Percentiles rank a stretch among this genome's conserved stretches.
These are phyloP conservation scores for Pharnaceum exiguum DNA, from an alignment of 148 eudicot species.

Conservation along the genomic window DNA sequence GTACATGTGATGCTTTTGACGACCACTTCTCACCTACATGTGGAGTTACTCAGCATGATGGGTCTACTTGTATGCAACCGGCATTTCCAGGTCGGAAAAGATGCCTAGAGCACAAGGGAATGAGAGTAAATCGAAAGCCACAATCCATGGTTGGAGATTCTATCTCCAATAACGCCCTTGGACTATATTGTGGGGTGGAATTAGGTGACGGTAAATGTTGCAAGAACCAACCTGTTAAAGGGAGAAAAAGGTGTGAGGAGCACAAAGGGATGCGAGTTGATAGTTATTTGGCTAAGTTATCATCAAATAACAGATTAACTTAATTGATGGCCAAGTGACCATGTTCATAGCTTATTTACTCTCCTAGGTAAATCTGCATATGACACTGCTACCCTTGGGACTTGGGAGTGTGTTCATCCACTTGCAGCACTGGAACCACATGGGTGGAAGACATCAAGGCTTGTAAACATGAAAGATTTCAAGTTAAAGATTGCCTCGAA, in stretches of 20 bases:
- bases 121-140: conserved; percentile 21
- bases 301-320: background rate
- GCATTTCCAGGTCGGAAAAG: conserved; percentile 54
- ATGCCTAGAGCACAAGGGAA: conserved; percentile 71
- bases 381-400: too few species aligned
- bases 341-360: background rate
- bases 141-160: background rate
- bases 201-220: conserved; percentile 34
- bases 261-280: conserved; percentile 39
- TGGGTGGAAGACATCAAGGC: too few species aligned
- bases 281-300: conserved; percentile 8
- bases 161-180: background rate
- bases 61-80: conserved; percentile 36
- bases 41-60: conserved; percentile 45
- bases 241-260: conserved; percentile 31
- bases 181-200: conserved; percentile 34
- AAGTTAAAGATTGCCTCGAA: too few species aligned
- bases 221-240: conserved; percentile 23
- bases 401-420: too few species aligned
- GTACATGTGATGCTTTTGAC: background rate
- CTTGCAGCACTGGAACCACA: too few species aligned
- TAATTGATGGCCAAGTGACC: background rate
- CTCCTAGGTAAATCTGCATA: background rate
- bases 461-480: too few species aligned
- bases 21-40: conserved; percentile 29